Base-by-base conservation (phyloP, 139 green algal genomes). In the Chlamydomonas schloesseri region DNA sequence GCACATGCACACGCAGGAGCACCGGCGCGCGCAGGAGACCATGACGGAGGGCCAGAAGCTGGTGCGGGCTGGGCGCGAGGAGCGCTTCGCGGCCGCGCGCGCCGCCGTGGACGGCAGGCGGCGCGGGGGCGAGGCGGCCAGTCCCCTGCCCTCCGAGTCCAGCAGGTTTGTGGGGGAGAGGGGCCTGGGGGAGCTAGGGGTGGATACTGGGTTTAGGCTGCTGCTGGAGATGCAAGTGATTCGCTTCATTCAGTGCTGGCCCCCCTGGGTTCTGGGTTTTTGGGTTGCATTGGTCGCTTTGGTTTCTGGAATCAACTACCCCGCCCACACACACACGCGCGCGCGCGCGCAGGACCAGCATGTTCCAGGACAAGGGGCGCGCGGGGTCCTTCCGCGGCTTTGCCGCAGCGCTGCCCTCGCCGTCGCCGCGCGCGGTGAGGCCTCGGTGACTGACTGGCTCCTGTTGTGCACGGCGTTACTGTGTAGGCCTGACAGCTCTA, bases 11-110 rank as follows among this genome's bases (percentile, higher is more conserved):
- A 33, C 53, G 28, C 37, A 75, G 58, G 36, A 74, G 53, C 37
- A 46, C 15, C 37, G 36, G 26, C 46, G 64, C 79, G 37, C 62
- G 24, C 1, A 13, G 4, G 79, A 74, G 33, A 5, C 33, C 23
- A 29, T 72, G 50, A 79, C 55, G 0, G 73, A 74, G 50, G 87
- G 87, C 28, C 80, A 88, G 72, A 64, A 67, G 80, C 80, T 88
- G 81, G 58, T 90, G 34, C 73, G 67, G 1, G 80, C 73, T 0
- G 80, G 87, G 2, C 81, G 87, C 2, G 53, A 81, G 50, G 65
- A 75, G 37, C 87, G 80, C 5, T 70, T 88, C 53, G 87, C 73
- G 1, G 47, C 60, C 2, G 87, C 81, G 17, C 53, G 78, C 53
- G 24, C 73, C 53, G 73, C 62, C 9, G 2, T 90, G 26, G 87